phyloP scores from a whole-genome alignment of 1,284 basidiomycete species.

The Apiotrichum gamsii region DNA sequence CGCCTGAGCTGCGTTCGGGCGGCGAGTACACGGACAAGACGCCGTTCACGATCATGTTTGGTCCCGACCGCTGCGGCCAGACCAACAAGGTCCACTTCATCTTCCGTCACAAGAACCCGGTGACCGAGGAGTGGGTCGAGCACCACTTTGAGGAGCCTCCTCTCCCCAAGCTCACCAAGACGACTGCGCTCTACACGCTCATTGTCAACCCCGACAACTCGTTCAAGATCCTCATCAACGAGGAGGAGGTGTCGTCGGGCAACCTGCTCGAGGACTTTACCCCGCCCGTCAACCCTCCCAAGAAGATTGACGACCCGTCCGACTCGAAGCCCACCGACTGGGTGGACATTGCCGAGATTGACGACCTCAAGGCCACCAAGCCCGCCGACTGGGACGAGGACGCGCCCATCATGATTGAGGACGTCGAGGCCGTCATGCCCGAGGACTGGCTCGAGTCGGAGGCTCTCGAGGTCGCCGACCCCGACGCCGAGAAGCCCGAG shows the following conservation, averaged over 20 bases:
- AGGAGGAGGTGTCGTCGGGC: constrained; percentile 71
- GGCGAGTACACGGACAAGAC: constrained; percentile 95
- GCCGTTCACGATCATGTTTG: constrained; percentile 97
- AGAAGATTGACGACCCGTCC: constrained; percentile 84
- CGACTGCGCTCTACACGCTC: constrained; percentile 87
- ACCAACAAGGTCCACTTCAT: constrained; percentile 80
- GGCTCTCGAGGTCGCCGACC: constrained; percentile 74
- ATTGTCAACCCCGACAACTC: constrained; percentile 93
- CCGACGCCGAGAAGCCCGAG: constrained; percentile 92
- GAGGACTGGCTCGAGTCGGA: constrained; percentile 95
- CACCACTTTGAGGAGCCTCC: constrained; percentile 86
- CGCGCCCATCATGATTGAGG: constrained; percentile 81
- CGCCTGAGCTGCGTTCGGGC: constrained; percentile 80
- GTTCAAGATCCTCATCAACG: constrained; percentile 88
- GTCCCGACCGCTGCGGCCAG: constrained; percentile 56
- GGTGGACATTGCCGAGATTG: constrained; percentile 83
- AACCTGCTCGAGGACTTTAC: constrained; percentile 88
- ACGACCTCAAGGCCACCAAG: constrained; percentile 80
- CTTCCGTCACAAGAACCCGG: constrained; percentile 91
- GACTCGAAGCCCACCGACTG: constrained; percentile 88
- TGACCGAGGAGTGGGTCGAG: constrained; percentile 88
- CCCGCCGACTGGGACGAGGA: constrained; percentile 96
- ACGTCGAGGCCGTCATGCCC: constrained; percentile 81
- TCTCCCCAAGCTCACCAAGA: constrained; percentile 77
- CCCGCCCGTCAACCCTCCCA: constrained; percentile 87